A percentile compares a stretch with the other conserved stretches of the same genome.
Evolutionary conservation across 116 monocot species (phyloP).

Genomic region (Papilionanthe hybrid): DNA sequence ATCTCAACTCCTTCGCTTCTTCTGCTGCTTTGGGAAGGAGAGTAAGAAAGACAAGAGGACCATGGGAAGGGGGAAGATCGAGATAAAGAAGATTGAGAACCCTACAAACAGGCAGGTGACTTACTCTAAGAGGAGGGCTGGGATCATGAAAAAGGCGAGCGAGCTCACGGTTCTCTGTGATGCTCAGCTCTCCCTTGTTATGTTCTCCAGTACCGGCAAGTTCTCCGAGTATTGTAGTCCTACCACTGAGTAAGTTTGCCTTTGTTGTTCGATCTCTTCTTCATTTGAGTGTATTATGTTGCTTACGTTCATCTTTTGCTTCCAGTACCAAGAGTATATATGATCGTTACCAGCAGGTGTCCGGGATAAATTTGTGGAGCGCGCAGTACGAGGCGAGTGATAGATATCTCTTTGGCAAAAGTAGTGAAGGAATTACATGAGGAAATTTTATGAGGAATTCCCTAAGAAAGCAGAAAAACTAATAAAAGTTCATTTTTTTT

Average conservation of each 20-base stretch:
- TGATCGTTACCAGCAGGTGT: slow-evolving; percentile 52
- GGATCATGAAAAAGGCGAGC: slow-evolving; percentile 35
- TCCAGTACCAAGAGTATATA: slow-evolving; percentile 43
- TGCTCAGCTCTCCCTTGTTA: slow-evolving; percentile 22
- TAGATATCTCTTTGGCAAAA: neutral
- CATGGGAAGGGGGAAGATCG: slow-evolving; percentile 25
- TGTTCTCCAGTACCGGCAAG: slow-evolving; percentile 35
- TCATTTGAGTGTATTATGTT: neutral
- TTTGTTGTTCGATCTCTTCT: neutral
- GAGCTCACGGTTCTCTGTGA: slow-evolving; percentile 32
- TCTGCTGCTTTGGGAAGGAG: slow-evolving; percentile 7
- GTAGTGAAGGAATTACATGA: neutral
- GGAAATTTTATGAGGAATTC: too few relatives aligned
- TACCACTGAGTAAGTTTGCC: slow-evolving; percentile 8
- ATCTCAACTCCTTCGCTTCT: neutral
- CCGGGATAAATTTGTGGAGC: slow-evolving; percentile 47
- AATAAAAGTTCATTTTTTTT: too few relatives aligned
- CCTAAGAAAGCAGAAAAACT: too few relatives aligned
- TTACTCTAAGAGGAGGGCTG: slow-evolving; percentile 25
- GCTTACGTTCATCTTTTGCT: neutral
- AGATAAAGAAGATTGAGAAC: slow-evolving; percentile 33
- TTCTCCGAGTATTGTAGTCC: slow-evolving; percentile 32
- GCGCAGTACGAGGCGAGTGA: slow-evolving; percentile 52
- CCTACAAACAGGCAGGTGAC: slow-evolving; percentile 29
- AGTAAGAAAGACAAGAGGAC: neutral